Conservation (phyloP, 1,284 basidiomycete species). For the Mycena citricolor region DNA sequence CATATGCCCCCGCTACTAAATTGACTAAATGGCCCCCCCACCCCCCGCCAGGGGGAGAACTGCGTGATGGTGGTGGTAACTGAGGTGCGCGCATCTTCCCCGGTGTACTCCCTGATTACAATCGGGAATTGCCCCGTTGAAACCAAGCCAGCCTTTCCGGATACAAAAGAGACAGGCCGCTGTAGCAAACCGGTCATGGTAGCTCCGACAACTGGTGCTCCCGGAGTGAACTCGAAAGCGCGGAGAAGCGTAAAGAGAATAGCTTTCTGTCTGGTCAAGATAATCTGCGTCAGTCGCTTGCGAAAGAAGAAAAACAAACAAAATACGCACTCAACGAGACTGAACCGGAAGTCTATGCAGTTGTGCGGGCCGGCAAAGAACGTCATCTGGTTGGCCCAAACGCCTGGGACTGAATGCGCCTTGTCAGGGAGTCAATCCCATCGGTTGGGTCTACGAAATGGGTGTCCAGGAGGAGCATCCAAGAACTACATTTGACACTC, state of each 20-base stretch:
- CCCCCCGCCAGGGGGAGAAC: too few species aligned
- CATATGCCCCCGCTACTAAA: too few species aligned
- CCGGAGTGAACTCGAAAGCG: constrained; percentile 30
- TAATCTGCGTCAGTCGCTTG: too few species aligned
- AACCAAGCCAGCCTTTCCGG: too few species aligned
- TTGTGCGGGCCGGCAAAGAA: constrained; percentile 8
- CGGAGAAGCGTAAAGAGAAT: constrained; percentile 19
- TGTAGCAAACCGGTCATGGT: too few species aligned
- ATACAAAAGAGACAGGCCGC: too few species aligned
- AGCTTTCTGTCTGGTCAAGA: constrained; percentile 56
- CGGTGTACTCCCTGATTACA: too few species aligned
- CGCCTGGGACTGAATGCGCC: constrained; percentile 1
- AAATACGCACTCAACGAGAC: background rate
- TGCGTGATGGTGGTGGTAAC: too few species aligned
- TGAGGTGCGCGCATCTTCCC: too few species aligned
- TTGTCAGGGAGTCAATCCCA: background rate
- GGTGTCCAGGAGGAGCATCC: background rate
- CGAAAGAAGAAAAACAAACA: too few species aligned
- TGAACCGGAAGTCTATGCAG: constrained; percentile 9
- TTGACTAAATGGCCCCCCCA: too few species aligned
- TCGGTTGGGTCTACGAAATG: constrained; percentile 3
- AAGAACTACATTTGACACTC: background rate
- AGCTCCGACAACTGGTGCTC: constrained; percentile 31
- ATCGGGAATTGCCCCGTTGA: too few species aligned
- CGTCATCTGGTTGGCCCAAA: constrained; percentile 2